Percentiles rank a stretch among this genome's conserved stretches.
Conservation (phyloP, 805 yeast species). For the Ogataea polymorpha region DNA sequence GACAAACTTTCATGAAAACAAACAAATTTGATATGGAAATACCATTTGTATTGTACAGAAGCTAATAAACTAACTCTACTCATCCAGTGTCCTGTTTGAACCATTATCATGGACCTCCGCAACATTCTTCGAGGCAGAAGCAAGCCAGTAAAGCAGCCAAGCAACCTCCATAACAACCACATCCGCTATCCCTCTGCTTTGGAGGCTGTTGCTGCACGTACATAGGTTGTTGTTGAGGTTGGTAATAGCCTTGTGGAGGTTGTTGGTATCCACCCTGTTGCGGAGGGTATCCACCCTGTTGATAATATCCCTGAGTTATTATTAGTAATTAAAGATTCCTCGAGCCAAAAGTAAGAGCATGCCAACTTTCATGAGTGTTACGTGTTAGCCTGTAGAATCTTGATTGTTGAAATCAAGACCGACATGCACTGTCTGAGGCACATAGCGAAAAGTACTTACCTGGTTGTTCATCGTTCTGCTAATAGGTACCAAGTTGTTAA, state of each 20-base stretch:
- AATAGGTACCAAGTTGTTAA: too few relatives aligned
- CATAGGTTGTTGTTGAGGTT: slow-evolving; percentile 24
- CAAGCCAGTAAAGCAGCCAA: slow-evolving; percentile 20
- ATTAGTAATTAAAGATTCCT: not conserved
- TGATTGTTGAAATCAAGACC: too few relatives aligned
- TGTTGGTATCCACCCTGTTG: slow-evolving; percentile 17
- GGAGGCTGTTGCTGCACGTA: slow-evolving; percentile 25
- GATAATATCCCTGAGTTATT: slow-evolving; percentile 20
- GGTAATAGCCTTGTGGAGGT: slow-evolving; percentile 16
- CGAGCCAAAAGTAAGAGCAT: not conserved
- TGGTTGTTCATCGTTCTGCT: not conserved
- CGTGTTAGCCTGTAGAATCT: too few relatives aligned
- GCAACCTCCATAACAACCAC: slow-evolving; percentile 23
- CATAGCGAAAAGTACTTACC: not conserved
- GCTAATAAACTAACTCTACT: not conserved
- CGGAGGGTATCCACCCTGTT: slow-evolving; percentile 15
- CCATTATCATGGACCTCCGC: slow-evolving; percentile 8
- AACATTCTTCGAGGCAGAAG: slow-evolving; percentile 20
- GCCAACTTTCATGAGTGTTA: too few relatives aligned
- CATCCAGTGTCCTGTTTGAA: too few relatives aligned
- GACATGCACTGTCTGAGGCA: too few relatives aligned
- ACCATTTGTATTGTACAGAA: not conserved
- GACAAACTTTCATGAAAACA: slow-evolving; percentile 27
- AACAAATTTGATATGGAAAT: not conserved
- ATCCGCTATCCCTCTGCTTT: slow-evolving; percentile 13